Conservation (phyloP, 805 yeast species). For the Saccharomycopsis vini region DNA sequence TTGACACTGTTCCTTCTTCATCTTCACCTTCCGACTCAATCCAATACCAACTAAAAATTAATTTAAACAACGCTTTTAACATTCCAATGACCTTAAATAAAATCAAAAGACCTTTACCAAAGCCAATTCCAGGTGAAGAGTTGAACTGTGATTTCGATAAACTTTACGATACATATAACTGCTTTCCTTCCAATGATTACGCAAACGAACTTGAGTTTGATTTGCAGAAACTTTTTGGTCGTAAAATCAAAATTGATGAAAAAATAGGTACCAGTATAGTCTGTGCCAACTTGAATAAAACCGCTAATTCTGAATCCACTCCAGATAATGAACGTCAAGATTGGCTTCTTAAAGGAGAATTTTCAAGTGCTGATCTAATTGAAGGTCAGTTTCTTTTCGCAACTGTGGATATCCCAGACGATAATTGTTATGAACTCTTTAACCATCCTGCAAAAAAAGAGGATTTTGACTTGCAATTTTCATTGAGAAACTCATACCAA, state of each 20-base stretch:
- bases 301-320: background rate
- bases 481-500: slow-evolving; percentile 5
- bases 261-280: slow-evolving; percentile 26
- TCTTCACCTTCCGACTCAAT: slow-evolving; percentile 26
- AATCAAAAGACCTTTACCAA: slow-evolving; percentile 62
- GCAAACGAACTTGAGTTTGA: slow-evolving; percentile 37
- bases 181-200: slow-evolving; percentile 66
- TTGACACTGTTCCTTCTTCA: slow-evolving; percentile 42
- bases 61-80: slow-evolving; percentile 65
- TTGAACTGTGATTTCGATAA: slow-evolving; percentile 66
- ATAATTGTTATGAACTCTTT: slow-evolving; percentile 11
- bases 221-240: slow-evolving; percentile 63
- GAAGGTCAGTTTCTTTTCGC: slow-evolving; percentile 14
- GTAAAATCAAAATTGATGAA: slow-evolving; percentile 50
- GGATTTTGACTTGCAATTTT: slow-evolving; percentile 14
- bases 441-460: slow-evolving; percentile 14
- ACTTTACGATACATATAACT: slow-evolving; percentile 47
- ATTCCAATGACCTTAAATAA: slow-evolving; percentile 60
- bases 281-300: slow-evolving; percentile 33
- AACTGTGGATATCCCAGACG: slow-evolving; percentile 13
- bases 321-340: slow-evolving; percentile 1
- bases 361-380: slow-evolving; percentile 10
- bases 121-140: slow-evolving; percentile 62
- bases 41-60: slow-evolving; percentile 48
- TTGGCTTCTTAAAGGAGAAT: slow-evolving; percentile 12